Evolutionary conservation across 441 rosid species (phyloP), one percentile per base, ranked within the genome.

Genomic region (Aleurites moluccanus): DNA sequence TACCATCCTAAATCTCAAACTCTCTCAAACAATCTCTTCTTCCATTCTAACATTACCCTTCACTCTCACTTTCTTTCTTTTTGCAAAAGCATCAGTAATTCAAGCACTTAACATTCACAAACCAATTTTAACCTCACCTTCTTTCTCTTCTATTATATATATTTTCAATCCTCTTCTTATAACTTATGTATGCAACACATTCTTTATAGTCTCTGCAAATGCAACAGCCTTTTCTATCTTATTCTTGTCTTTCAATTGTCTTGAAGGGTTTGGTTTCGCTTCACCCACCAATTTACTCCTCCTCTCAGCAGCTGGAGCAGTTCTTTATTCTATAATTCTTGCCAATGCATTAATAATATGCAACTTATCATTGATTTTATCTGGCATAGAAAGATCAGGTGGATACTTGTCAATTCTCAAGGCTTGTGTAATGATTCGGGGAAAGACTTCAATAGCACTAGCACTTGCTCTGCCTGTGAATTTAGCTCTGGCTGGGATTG

Each of bases 181-280:
- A 47, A 93, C 97, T 45, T 84, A 79, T 50, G 3, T 88, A 23
- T 87, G 86, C 60, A 89, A 88, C 74, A 78, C 83, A 0, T 69
- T 91, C 75, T 71, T 92, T 66, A 81, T 93, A 77, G 49, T 93
- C 78, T 88, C 95, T 0, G 94, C 96, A 10, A 96, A 91, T 65
- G 92, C 97, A 16, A 88, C 93, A 10, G 88, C 90, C 49, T 86
- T 96, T 70, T 86, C 83, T 52, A 67, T 96, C 80, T 72, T 91
- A 10, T 85, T 91, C 72, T 50, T 96, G 18, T 74, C 86, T 55
- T 87, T 83, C 67, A 85, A 73, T 64, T 27, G 83, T 21, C 71
- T 91, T 14, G 79, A 88, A 75, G 80, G 80, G 1, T 83, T 86
- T 23, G 85, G 81, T 23, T 80, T 81, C 64, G 82, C 82, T 55